Base-by-base conservation (phyloP, 768 basidiomycete genomes). In the Kwoniella sp. region DNA sequence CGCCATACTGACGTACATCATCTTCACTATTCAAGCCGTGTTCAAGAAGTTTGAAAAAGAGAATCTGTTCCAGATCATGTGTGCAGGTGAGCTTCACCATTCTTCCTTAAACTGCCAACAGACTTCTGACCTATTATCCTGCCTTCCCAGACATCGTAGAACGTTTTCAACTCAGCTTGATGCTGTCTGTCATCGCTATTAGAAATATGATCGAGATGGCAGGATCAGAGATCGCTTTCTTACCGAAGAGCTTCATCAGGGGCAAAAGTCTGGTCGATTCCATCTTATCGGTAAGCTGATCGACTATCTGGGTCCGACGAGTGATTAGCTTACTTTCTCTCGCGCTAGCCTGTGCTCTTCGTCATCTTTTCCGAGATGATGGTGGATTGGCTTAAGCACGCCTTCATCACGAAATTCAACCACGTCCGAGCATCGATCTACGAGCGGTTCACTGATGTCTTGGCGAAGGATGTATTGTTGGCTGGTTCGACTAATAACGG, bases 11-110 rank as follows among this genome's bases (percentile, higher is more conserved):
- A 64, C 19, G 30, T 9, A 46, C 33, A 33, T 44, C 40, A 44
- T 19, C 8, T 19, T 19, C 40, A 9, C 40, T 44, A 26, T 51
- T 27, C 55, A 30, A 80, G 79, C 80, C 48, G 96, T 99, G 1
- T 99, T 99, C 86, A 99, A 98, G 81, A 97, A 90, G 77, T 98
- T 99, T 72, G 96, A 98, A 78, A 99, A 97, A 78, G 96, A 99
- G 74, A 97, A 90, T 75, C 85, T 99, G 9, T 97, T 99, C 78
- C 96, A 99, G 80, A 94, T 99, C 63, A 94, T 93, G 51, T 99
- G 96, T 71, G 96, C 96, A 67, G 92, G 91, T 91, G 68, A 47
- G 84, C 66, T 9, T 19, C 8, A 44, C 17, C 8, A 19, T 19
- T 19, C 17, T 15, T 3, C 10, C 40, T 44, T 15, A 44, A 13